Base-by-base conservation (phyloP, 768 basidiomycete genomes). In the Naganishia randhawae region DNA sequence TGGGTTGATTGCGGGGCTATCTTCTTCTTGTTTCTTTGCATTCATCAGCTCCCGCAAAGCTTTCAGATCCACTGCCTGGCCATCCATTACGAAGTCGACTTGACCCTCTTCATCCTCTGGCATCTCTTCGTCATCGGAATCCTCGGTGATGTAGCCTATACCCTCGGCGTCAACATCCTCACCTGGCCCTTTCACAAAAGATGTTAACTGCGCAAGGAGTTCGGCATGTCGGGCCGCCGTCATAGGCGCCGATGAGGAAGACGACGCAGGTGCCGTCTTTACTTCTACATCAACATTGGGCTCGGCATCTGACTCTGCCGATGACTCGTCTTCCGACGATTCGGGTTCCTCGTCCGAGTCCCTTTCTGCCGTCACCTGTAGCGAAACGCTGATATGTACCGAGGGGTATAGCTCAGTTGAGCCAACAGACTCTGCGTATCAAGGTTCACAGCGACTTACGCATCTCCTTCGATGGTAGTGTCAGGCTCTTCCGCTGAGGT, bases 111-210 rank as follows among this genome's bases (percentile, higher is more conserved):
- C 57, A 31, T 66, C 63, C n/a, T 70, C 65, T 11, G 63, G 55
- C 37, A 63, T 5, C n/a, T 73, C 73, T 10, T 42, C 69, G 27
- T 65, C 64, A 14, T 69, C 68, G 41, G 69, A 70, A 55, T 70
- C 69, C 29, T 51, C 65, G 1, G 69, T 70, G 27, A 70, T 67
- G 32, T 70, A 70, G 33, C 69, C 69, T n/a, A 50, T 57, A 10
- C 45, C 57, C 31, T 67, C 61, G 22, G 29, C 50, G 25, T 63
- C 48, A 1, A 32, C 14, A 7, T 32, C 33, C 25, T 35, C 42
- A 2, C 11, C 35, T 37, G 51, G 37, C 2, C 48, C 45, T 29
- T 35, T 41, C 27, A 50, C 57, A n/a, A 65, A 71, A 4, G 70
- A 65, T 14, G 70, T 71, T 6, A 71, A 50, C 31, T 71, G 70